A percentile compares a stretch with the other conserved stretches of the same genome.
Conservation (phyloP, 257 asterid genomes). For the Penstemon eatonii region DNA sequence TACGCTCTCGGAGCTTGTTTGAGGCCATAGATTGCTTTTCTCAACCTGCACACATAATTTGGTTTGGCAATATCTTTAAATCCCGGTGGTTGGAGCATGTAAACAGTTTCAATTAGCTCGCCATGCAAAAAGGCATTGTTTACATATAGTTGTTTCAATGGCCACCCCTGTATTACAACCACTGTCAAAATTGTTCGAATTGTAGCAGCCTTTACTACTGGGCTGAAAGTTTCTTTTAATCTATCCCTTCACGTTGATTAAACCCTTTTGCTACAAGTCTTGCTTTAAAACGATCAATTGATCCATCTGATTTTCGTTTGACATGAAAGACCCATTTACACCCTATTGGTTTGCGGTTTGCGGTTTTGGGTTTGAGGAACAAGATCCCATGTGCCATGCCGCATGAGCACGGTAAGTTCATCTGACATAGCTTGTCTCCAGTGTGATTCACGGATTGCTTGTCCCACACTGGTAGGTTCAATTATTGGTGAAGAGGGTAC, state of each 20-base stretch:
- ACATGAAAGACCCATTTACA: conserved; percentile 1
- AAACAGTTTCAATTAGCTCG: background rate
- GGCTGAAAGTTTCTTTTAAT: conserved; percentile 8
- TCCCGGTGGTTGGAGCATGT: background rate
- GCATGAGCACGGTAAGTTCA: background rate
- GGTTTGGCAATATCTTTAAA: background rate
- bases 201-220: background rate
- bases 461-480: background rate
- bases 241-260: background rate
- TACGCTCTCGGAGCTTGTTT: background rate
- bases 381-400: background rate
- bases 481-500: background rate
- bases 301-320: conserved; percentile 7
- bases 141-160: background rate
- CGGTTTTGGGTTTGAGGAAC: background rate
- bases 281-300: conserved; percentile 11
- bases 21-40: background rate
- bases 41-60: background rate
- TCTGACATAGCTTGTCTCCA: conserved; percentile 17
- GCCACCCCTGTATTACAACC: background rate
- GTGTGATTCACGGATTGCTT: background rate
- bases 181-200: background rate
- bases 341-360: background rate
- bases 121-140: background rate
- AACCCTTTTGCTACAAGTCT: conserved; percentile 6